Evolutionary conservation across 371 early-diverging fungal genomes (phyloP), one percentile per base, ranked within the genome.

Genomic region (Mortierella sp.): DNA sequence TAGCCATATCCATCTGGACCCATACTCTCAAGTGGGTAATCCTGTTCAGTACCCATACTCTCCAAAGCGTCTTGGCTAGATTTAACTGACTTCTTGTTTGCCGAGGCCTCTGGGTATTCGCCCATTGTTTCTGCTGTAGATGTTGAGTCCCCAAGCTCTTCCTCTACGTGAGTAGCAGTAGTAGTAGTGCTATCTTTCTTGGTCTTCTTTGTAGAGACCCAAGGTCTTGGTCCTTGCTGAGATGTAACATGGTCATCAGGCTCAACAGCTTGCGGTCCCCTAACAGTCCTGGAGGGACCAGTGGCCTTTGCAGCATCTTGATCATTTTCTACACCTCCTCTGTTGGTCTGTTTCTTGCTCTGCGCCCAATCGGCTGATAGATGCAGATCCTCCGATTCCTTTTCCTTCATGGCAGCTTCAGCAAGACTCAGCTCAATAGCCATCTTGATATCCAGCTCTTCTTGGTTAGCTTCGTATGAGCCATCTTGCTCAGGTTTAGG

Each of bases 381-480:
- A n/a, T 72, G 28, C 45, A 79, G 28, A 12, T 72, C 80, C 10
- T 51, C 65, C n/a, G 68, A 40, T 6, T 65, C 66, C 40, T 70
- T 70, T 12, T 43, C 66, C 14, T 37, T 18, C n/a, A 62, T 22
- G 18, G 66, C 5, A 2, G 69, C 35, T n/a, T 52, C 40, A 1
- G 60, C 66, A 12, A 75, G 65, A 62, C 80, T 80, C 45, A 68
- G 43, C 8, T 71, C 72, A 39, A 75, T 22, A n/a, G 80, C 80
- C 49, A 55, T 49, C 22, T 75, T 62, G 24, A 80, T 63, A 45
- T 75, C 72, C 51, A 64, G 26, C 22, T 80, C 72, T 37, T 75
- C 75, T 10, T 47, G 49, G 20, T 8, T 14, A 47, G 9, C 49
- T 18, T 47, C 49, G 16, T 47, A 5, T 47, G 30, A 22, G 32